phyloP scores from a whole-genome alignment of 2,329 filamentous ascomycete genomes.

The Alternaria alternata region DNA sequence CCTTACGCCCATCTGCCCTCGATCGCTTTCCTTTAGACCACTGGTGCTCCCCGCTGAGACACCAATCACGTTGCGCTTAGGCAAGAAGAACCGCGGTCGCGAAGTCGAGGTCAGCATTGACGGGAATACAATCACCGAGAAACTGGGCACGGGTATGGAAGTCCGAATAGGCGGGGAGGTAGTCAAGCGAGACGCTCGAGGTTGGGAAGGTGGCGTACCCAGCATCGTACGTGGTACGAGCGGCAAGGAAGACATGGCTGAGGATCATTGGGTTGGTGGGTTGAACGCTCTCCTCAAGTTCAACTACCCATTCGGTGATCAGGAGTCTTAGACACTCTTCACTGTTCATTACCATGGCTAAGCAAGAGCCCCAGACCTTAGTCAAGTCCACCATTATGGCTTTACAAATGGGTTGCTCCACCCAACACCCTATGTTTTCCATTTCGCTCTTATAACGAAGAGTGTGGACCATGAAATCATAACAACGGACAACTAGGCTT shows the following conservation, averaged over 20 bases:
- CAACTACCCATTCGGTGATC: slow-evolving; percentile 89
- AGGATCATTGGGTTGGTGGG: slow-evolving; percentile 96
- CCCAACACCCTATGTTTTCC: no score
- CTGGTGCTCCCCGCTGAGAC: slow-evolving; percentile 88
- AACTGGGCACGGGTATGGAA: slow-evolving; percentile 65
- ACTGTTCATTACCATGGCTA: not conserved
- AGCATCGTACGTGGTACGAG: slow-evolving; percentile 77
- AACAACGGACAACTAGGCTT: not conserved
- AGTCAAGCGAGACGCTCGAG: slow-evolving; percentile 59
- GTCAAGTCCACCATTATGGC: not conserved
- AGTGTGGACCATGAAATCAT: not conserved
- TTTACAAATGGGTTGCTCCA: not conserved
- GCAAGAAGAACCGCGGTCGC: slow-evolving; percentile 63
- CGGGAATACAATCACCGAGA: slow-evolving; percentile 54
- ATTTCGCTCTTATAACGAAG: not conserved
- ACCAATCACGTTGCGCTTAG: slow-evolving; percentile 81
- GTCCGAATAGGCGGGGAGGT: slow-evolving; percentile 88
- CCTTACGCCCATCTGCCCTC: slow-evolving; percentile 91
- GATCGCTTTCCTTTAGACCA: slow-evolving; percentile 90
- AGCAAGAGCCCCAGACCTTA: not conserved
- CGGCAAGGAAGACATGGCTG: slow-evolving; percentile 58
- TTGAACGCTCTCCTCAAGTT: slow-evolving; percentile 95
- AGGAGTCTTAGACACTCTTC: slow-evolving; percentile 28
- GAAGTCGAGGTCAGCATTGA: slow-evolving; percentile 62
- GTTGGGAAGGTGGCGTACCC: slow-evolving; percentile 82